Base-by-base conservation (phyloP, 139 green algal genomes). In the Volvox africanus region DNA sequence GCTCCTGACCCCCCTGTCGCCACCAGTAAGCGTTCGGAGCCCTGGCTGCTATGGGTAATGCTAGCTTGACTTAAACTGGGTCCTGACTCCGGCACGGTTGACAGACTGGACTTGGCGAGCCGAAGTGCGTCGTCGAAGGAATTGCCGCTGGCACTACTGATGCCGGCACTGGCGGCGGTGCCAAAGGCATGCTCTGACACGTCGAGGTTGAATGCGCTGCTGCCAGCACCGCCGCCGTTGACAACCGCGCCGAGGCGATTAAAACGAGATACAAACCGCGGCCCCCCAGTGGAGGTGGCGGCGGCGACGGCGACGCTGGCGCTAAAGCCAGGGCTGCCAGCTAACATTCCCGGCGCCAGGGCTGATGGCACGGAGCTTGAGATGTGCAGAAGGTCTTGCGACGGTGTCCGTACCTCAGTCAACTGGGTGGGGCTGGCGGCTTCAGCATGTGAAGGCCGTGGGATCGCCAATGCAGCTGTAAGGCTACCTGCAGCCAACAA, bases 51-150 rank as follows among this genome's bases (percentile, higher is more conserved):
- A 35, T 30, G 75, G 18, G 75, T 61, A 19, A 81, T 32, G 55
- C 83, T 80, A 1, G 35, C 28, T 28, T 68, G 67, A 16, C 83
- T 80, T 28, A 88, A 88, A 33, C 35, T 69, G 61, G 36, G 22
- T 13, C 81, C 26, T 35, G 68, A 82, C 69, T 89, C 85, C 28
- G 69, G 85, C 19, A 89, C 85, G 20, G 85, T 89, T 2, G 69
- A 82, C 17, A 89, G 44, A 16, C 69, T 82, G 28, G 62, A 22
- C 37, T 89, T 89, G 0, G 28, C 69, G 28, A 82, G 36, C 0
- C 85, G 35, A 9, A 89, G 69, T 19, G 85, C 85, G 17, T 71
- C 85, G n/a, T 89, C 69, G 5, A 82, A 82, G 17, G 69, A 82
- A 44, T 36, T 67, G n/a, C 85, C 28, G 17, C 35, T 35, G n/a